Evolutionary conservation across 768 basidiomycete genomes (phyloP), one percentile per base, ranked within the genome.

Genomic region (Leucogyrophana mollusca): DNA sequence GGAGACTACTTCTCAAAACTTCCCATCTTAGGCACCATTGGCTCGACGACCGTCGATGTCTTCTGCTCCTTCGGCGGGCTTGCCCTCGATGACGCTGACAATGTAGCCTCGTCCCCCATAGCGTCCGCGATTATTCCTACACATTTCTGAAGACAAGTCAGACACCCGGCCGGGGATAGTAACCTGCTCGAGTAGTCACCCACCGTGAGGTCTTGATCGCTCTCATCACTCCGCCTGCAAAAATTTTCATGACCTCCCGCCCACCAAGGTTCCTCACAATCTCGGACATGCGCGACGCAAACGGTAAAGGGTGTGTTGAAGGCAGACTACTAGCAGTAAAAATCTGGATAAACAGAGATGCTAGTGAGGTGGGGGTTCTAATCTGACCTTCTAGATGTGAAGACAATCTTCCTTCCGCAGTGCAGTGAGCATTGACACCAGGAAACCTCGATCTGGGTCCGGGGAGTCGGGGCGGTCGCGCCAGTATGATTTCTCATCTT

Each of bases 41-140:
- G 64, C 61, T 41, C 41, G 34, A 34, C 37, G 48, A 35, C 71
- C 68, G 20, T 81, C 73, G 16, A 60, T 52, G 41, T 69, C 66
- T 33, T 65, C 61, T 1, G 54, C 59, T 9, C 64, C 64, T 1
- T 62, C 55, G 2, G 69, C 57, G 20, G 82, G 63, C 43, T 65
- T 72, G 30, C 94, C 94, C 58, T 90, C 85, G 40, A 97, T 90
- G 46, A 94, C 93, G 46, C 93, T 95, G 21, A 96, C 94, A 43
- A 96, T n/a, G 71, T 67, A 24, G 58, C 49, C 17, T 63, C 56
- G 46, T 83, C 75, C 3, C 66, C 67, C 13, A 87, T 63, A 11
- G 76, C 63, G 3, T 69, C 66, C 23, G 73, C 70, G 9, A 86
- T 60, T 20, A 73, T 68, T 2, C 69, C 64, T 3, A 77, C 73